Evolutionary conservation across 1,139 yeast species (phyloP).

Genomic region (Wickerhamomyces sp.): DNA sequence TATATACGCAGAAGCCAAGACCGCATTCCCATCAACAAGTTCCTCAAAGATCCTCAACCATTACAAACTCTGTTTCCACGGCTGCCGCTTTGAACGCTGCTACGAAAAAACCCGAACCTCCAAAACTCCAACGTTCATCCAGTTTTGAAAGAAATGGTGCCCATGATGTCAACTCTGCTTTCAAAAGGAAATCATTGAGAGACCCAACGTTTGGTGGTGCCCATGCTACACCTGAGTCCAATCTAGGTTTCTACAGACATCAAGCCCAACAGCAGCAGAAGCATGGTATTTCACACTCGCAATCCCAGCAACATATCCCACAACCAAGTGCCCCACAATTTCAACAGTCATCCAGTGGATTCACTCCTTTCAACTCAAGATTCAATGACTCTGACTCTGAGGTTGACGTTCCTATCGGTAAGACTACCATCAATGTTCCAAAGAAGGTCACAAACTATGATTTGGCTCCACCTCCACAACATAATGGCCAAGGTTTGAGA

Average conservation of each 20-base stretch:
- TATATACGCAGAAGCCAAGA: not conserved
- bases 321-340: conserved; percentile 5
- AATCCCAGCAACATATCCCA: conserved; percentile 10
- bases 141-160: conserved; percentile 47
- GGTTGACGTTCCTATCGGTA: conserved; percentile 25
- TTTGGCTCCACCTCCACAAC: conserved; percentile 16
- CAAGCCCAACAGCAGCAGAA: conserved; percentile 15
- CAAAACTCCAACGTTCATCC: conserved; percentile 41
- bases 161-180: conserved; percentile 27
- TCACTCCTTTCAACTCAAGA: conserved; percentile 38
- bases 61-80: conserved; percentile 29
- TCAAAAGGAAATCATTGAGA: conserved; percentile 33
- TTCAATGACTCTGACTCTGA: conserved; percentile 60
- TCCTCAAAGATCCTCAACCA: not conserved
- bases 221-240: conserved; percentile 14
- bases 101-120: conserved; percentile 34
- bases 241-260: conserved; percentile 21
- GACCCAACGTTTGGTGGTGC: conserved; percentile 21
- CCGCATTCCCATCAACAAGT: conserved; percentile 4
- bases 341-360: conserved; percentile 4
- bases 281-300: not conserved
- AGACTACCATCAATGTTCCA: conserved; percentile 5
- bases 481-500: conserved; percentile 10
- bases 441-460: conserved; percentile 7
- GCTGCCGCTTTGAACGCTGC: conserved; percentile 48